Percentiles rank a stretch among this genome's conserved stretches.
These are phyloP conservation scores for Simplicillium aogashimaense DNA, from an alignment of 2,329 filamentous ascomycete species.

Conservation along the genomic window DNA sequence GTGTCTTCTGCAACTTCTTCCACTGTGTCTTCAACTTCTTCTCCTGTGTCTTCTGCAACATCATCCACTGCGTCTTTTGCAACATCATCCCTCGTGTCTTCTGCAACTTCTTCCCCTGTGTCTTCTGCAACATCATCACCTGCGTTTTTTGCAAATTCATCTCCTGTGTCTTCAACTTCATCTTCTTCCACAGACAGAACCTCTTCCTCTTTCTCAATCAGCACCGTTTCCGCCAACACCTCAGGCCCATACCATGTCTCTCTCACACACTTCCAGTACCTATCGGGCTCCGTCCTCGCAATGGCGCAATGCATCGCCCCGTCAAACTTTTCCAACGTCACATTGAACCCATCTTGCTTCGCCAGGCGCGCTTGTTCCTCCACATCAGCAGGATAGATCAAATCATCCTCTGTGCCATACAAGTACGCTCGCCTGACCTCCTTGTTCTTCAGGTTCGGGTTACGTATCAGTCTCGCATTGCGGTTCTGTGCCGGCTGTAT, in stretches of 20 bases:
- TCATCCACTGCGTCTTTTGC: background rate
- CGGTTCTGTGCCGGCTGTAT: conserved; percentile 18
- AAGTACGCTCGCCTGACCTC: conserved; percentile 40
- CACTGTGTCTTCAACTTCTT: background rate
- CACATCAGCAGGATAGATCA: conserved; percentile 36
- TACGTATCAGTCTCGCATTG: conserved; percentile 27
- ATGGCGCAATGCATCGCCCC: conserved; percentile 42
- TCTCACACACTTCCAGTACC: conserved; percentile 40
- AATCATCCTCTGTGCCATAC: conserved; percentile 36
- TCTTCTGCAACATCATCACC: background rate
- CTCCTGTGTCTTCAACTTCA: background rate
- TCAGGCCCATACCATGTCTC: conserved; percentile 31
- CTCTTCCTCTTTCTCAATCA: background rate
- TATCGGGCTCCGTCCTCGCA: conserved; percentile 28
- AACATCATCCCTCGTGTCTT: background rate
- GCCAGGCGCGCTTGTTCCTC: conserved; percentile 37
- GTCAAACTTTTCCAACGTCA: conserved; percentile 34
- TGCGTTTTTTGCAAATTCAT: background rate
- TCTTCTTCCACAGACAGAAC: background rate
- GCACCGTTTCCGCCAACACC: background rate
- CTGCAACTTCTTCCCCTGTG: background rate
- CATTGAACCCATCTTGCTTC: conserved; percentile 23
- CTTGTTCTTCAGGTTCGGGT: conserved; percentile 15
- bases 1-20: background rate
- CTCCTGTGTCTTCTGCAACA: background rate